Percentiles rank a stretch among this genome's conserved stretches.
These are phyloP conservation scores for Neurospora sp. DNA, from an alignment of 495 filamentous ascomycete genomes.

Conservation along the genomic window DNA sequence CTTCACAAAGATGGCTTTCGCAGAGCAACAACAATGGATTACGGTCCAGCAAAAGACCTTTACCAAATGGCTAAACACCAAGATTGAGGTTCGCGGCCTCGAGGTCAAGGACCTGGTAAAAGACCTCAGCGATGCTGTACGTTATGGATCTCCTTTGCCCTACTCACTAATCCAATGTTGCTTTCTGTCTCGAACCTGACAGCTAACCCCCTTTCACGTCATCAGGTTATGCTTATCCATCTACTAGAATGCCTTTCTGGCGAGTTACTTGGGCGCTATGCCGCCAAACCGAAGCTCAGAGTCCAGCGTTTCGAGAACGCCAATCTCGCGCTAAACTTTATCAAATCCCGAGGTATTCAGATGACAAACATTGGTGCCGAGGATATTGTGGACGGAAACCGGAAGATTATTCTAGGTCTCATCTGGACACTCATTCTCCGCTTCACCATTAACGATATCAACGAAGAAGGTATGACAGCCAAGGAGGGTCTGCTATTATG, in stretches of 20 bases:
- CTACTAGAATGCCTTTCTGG: conserved; percentile 89
- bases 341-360: conserved; percentile 82
- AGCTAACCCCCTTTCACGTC: not conserved
- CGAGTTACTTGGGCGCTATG: conserved; percentile 93
- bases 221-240: conserved; percentile 85
- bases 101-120: conserved; percentile 72
- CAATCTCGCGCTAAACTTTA: conserved; percentile 87
- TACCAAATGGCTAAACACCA: conserved; percentile 98
- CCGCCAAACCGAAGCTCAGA: conserved; percentile 85
- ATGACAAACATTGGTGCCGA: conserved; percentile 98
- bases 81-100: conserved; percentile 66
- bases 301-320: conserved; percentile 98
- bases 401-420: conserved; percentile 91
- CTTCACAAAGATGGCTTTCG: conserved; percentile 40
- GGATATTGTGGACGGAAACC: conserved; percentile 96
- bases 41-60: conserved; percentile 99
- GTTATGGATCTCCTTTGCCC: conserved; percentile 20
- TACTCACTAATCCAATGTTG: conserved; percentile 3
- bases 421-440: conserved; percentile 97
- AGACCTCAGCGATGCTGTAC: conserved; percentile 87
- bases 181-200: not conserved
- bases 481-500: conserved; percentile 92
- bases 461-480: conserved; percentile 93
- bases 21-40: conserved; percentile 80
- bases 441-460: conserved; percentile 98